Conservation (phyloP, 2,329 filamentous ascomycete species). For the Sporothrix humicola region DNA sequence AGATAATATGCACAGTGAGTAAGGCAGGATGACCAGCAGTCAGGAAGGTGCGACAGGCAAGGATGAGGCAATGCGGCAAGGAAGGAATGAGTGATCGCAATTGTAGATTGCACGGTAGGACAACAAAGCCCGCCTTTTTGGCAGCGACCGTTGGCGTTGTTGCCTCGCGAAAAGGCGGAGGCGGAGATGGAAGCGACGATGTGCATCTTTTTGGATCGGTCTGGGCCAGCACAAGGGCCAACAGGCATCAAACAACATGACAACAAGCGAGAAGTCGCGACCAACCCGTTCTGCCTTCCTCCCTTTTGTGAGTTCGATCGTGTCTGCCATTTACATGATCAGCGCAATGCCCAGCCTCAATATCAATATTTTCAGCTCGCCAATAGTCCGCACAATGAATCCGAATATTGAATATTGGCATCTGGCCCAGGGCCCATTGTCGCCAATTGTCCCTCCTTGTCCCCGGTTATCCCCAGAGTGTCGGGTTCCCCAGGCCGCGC, state of each 20-base stretch:
- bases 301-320: neutral
- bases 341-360: neutral
- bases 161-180: conserved; percentile 20
- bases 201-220: neutral
- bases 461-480: neutral
- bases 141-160: neutral
- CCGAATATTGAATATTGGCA: conserved; percentile 1
- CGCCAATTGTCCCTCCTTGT: neutral
- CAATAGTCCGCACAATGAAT: neutral
- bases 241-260: neutral
- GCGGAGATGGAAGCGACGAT: conserved; percentile 1
- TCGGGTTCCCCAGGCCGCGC: neutral
- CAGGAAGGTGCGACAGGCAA: conserved; percentile 6
- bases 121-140: conserved; percentile 7
- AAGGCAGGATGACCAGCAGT: neutral
- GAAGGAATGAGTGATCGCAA: neutral
- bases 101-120: neutral
- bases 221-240: conserved; percentile 5
- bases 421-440: conserved; percentile 1
- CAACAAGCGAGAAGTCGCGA: neutral
- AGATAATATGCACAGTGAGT: neutral
- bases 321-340: neutral
- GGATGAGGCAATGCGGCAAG: neutral
- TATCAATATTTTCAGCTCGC: conserved; percentile 21
- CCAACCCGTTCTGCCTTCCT: neutral